Percentiles rank a stretch among this genome's conserved stretches.
phyloP scores from a whole-genome alignment of 768 basidiomycete species.

The Kockovaella imperatae region DNA sequence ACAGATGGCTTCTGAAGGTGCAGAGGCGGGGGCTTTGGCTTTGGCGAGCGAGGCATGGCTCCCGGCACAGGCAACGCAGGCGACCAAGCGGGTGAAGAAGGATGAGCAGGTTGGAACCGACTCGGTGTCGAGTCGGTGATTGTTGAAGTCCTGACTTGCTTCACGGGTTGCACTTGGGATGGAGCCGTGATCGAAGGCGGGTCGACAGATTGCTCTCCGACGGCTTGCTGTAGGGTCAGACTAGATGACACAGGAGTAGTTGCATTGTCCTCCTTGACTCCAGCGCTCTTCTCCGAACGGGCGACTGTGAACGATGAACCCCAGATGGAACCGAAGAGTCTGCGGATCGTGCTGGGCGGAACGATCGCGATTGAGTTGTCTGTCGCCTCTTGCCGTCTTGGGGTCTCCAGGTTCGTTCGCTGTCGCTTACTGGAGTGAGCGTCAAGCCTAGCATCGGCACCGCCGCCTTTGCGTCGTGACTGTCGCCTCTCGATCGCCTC shows the following conservation, averaged over 20 bases:
- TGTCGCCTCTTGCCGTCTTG: background rate
- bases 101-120: background rate
- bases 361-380: conserved; percentile 2
- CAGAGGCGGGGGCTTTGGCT: background rate
- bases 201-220: background rate
- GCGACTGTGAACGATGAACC: conserved; percentile 1
- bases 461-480: background rate
- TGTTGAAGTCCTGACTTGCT: background rate
- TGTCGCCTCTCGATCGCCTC: conserved; percentile 22
- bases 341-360: conserved; percentile 28
- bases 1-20: background rate
- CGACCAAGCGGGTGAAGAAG: background rate
- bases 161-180: background rate
- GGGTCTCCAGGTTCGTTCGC: background rate
- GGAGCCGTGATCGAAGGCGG: background rate
- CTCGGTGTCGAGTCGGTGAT: background rate
- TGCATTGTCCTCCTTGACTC: background rate
- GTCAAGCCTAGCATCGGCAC: background rate
- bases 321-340: conserved; percentile 24
- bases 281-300: background rate
- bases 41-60: background rate
- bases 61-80: background rate
- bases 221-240: background rate
- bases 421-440: background rate
- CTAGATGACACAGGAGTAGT: background rate